A percentile compares a stretch with the other conserved stretches of the same genome.
Conservation (phyloP, 2,329 filamentous ascomycete genomes). For the Ophiostoma australiae region DNA sequence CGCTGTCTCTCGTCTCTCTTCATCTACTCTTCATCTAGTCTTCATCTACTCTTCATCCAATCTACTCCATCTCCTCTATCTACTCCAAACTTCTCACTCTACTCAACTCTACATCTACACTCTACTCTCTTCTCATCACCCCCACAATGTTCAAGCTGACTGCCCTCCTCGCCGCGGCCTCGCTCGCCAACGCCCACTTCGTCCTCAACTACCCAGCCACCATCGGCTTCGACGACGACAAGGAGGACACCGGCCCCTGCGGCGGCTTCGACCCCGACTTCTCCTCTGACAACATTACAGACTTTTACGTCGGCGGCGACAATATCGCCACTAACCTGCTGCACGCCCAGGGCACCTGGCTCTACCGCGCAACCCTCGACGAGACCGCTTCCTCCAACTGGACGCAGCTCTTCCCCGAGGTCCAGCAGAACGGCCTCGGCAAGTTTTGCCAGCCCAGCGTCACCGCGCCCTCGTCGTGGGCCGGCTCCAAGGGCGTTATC, state of each 20-base stretch:
- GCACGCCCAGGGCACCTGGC: slow-evolving; percentile 51
- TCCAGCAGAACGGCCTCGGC: slow-evolving; percentile 52
- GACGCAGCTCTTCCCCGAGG: slow-evolving; percentile 51
- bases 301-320: slow-evolving; percentile 56
- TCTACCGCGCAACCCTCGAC: slow-evolving; percentile 55
- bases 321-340: slow-evolving; percentile 44
- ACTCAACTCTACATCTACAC: background rate
- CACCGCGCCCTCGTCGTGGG: slow-evolving; percentile 46
- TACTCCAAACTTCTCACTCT: background rate
- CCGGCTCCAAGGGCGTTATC: slow-evolving; percentile 52
- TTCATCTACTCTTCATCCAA: background rate
- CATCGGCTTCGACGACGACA: slow-evolving; percentile 47
- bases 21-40: background rate
- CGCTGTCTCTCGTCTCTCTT: background rate
- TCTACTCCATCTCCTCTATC: background rate
- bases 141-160: slow-evolving; percentile 7
- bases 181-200: slow-evolving; percentile 50
- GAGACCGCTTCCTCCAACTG: slow-evolving; percentile 45
- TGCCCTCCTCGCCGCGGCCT: slow-evolving; percentile 38
- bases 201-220: slow-evolving; percentile 44
- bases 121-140: background rate
- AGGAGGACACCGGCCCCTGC: slow-evolving; percentile 47
- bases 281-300: slow-evolving; percentile 35
- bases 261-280: slow-evolving; percentile 50
- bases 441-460: slow-evolving; percentile 50